Evolutionary conservation across 441 rosid species (phyloP), one percentile per base, ranked within the genome.

Genomic region (Eugenia klotzschiana): DNA sequence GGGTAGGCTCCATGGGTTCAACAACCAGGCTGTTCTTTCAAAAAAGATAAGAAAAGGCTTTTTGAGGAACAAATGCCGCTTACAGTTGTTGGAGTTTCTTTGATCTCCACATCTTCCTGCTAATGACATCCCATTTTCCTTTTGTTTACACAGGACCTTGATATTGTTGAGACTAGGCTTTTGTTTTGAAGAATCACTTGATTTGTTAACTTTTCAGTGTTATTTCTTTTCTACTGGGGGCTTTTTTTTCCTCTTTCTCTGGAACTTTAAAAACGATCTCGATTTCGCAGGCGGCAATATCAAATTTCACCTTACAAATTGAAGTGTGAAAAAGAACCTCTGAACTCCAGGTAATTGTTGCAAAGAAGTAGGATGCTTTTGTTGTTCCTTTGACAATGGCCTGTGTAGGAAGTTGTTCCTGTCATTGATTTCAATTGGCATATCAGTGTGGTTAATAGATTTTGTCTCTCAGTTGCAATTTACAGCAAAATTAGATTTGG

Each of bases 291-390:
- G 95, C 92, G 98, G 88, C 89, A 90, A 83, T 89, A 92, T 81
- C 95, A 89, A 15, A 86, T 91, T 88, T 86, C 91, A 83, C 90
- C 97, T 81, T 98, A 96, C 93, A 96, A 92, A 87, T 91, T 98
- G 92, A 96, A 95, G 94, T 95, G 98, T 86, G 99, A 96, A 81
- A 93, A 93, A 90, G 98, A 98, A 84, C 89, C 92, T 79, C 86
- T 96, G 55, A 98, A 93, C 89, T 93, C 98, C 82, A 86, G 98
- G 99, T 96, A 92, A 84, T 87, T 72, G 86, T 79, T 84, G 25
- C 60, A 12, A 58, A 81, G 83, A 72, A 82, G 20, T 15, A 74
- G 20, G 49, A 80, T 41, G 74, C 77, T 23, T 40, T 52, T 22
- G 27, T 37, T 64, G 81, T 79, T 56, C 79, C 74, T 33, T 64